Conservation (phyloP, 257 asterid species). For the Ilex aquifolium region DNA sequence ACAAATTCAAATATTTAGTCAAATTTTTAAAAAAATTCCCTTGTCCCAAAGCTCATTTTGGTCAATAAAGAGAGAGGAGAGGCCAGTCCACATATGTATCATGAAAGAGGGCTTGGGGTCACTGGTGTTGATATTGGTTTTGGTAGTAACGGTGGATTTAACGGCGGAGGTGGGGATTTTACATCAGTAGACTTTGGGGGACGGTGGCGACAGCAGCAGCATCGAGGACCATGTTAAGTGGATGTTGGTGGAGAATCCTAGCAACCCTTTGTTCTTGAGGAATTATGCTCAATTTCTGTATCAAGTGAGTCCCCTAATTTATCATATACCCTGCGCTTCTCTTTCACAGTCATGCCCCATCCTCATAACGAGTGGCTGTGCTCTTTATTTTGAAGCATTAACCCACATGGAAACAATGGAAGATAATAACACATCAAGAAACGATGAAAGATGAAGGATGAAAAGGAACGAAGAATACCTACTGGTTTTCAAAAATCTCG, state of each 20-base stretch:
- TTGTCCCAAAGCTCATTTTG: too few species aligned
- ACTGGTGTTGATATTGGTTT: slow-evolving; percentile 22
- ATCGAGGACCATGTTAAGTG: slow-evolving; percentile 58
- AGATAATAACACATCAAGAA: too few species aligned
- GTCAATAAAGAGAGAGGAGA: slow-evolving; percentile 27
- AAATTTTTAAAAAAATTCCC: too few species aligned
- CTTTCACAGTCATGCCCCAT: too few species aligned
- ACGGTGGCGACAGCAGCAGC: slow-evolving; percentile 42
- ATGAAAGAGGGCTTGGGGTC: slow-evolving; percentile 63
- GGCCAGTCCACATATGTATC: slow-evolving; percentile 35
- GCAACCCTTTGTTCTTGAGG: slow-evolving; percentile 60
- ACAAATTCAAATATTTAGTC: too few species aligned
- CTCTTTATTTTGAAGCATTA: too few species aligned
- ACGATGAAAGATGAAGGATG: too few species aligned
- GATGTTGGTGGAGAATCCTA: slow-evolving; percentile 60
- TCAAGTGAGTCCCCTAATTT: slow-evolving; percentile 30
- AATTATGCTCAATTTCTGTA: slow-evolving; percentile 83
- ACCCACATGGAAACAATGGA: too few species aligned
- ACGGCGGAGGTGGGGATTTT: slow-evolving; percentile 34
- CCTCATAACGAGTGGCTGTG: too few species aligned
- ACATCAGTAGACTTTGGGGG: slow-evolving; percentile 44
- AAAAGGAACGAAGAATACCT: too few species aligned
- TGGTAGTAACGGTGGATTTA: slow-evolving; percentile 22
- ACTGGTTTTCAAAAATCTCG: too few species aligned
- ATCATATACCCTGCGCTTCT: neutral